Conservation (phyloP, 2,329 filamentous ascomycete species). For the Raffaelea albimanens region DNA sequence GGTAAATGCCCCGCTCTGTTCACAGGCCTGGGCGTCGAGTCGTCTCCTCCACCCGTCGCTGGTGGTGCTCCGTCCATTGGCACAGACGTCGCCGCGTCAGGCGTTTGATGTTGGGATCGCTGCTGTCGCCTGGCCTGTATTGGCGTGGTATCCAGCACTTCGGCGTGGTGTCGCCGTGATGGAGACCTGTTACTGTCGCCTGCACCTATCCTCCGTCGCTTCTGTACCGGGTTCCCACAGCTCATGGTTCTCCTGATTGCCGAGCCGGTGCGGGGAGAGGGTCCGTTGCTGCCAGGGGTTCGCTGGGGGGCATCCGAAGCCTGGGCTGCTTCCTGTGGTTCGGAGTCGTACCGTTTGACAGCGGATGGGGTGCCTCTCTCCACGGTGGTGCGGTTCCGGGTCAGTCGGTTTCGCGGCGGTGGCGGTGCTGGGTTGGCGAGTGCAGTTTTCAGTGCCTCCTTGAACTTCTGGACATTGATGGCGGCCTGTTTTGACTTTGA, state of each 20-base stretch:
- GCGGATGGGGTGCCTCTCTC: not conserved
- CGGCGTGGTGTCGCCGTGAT: not conserved
- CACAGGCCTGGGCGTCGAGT: no score
- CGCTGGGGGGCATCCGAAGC: no score
- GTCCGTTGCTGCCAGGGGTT: constrained; percentile 27
- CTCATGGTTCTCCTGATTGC: constrained; percentile 55
- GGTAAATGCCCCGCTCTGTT: no score
- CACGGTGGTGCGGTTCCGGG: constrained; percentile 6
- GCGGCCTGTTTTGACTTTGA: constrained; percentile 33
- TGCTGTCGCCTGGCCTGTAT: no score
- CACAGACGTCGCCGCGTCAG: no score
- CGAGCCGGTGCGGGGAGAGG: constrained; percentile 4
- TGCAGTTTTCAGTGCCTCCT: constrained; percentile 53
- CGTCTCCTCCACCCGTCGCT: no score
- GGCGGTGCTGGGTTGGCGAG: constrained; percentile 55
- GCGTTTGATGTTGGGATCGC: no score
- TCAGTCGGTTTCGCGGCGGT: constrained; percentile 20
- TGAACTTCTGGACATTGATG: constrained; percentile 49
- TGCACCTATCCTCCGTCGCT: constrained; percentile 52
- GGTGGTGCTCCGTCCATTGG: no score
- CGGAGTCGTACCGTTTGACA: not conserved
- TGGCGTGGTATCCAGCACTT: no score
- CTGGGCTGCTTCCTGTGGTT: no score
- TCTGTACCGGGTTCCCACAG: constrained; percentile 63
- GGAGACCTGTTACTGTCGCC: not conserved